phyloP scores from a whole-genome alignment of 768 basidiomycete genomes.

The Porphyrellus cyaneotinctus region DNA sequence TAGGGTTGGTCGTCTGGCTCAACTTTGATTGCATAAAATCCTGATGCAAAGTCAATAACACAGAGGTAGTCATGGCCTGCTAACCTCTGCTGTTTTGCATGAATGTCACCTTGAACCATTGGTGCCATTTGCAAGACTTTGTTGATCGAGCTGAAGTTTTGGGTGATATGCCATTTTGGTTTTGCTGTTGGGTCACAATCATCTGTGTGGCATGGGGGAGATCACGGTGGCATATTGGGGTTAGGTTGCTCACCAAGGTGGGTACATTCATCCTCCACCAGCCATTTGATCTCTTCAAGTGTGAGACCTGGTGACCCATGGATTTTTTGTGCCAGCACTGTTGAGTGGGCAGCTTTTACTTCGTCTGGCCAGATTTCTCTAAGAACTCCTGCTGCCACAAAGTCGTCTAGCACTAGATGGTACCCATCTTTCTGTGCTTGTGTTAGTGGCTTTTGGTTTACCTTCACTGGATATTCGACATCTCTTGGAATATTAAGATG shows the following conservation, averaged over 20 bases:
- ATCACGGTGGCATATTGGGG: not conserved
- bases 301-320: not conserved
- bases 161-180: conserved; percentile 2
- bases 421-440: not conserved
- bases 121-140: conserved; percentile 27
- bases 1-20: too few species aligned
- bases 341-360: not conserved
- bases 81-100: conserved; percentile 35
- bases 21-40: conserved; percentile 23
- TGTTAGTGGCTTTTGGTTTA: not conserved
- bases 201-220: not conserved
- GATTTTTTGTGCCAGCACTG: not conserved
- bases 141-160: conserved; percentile 18
- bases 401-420: not conserved
- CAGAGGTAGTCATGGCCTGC: conserved; percentile 17
- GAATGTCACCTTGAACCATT: conserved; percentile 37
- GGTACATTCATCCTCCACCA: not conserved
- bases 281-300: not conserved
- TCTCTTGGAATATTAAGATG: not conserved
- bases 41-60: conserved; percentile 22
- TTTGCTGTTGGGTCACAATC: not conserved
- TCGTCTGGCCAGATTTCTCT: not conserved
- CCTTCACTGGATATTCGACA: not conserved
- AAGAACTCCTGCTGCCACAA: not conserved
- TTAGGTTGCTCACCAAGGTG: not conserved